A percentile compares a stretch with the other conserved stretches of the same genome.
Evolutionary conservation across 2,329 filamentous ascomycete genomes (phyloP).

Genomic region (Neofusicoccum ribis): DNA sequence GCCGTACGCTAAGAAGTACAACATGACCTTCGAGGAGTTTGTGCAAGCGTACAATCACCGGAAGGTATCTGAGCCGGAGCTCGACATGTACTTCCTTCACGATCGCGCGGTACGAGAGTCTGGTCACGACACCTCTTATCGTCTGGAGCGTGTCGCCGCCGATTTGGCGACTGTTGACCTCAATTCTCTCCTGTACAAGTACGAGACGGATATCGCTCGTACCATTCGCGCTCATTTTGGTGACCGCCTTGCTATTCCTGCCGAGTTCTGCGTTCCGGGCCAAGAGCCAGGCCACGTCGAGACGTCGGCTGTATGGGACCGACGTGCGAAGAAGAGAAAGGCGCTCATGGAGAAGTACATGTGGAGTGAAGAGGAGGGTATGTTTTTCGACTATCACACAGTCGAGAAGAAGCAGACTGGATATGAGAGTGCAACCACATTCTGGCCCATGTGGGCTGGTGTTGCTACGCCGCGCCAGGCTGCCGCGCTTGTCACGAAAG

Average conservation of each 20-base stretch:
- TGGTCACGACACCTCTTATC: conserved; percentile 94
- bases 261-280: conserved; percentile 72
- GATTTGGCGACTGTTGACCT: conserved; percentile 91
- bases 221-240: conserved; percentile 82
- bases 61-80: conserved; percentile 74
- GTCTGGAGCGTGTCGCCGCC: conserved; percentile 82
- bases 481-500: conserved; percentile 75
- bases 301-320: conserved; percentile 86
- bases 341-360: conserved; percentile 86
- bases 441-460: conserved; percentile 97
- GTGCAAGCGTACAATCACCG: conserved; percentile 84
- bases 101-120: conserved; percentile 95
- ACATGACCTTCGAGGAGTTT: conserved; percentile 80
- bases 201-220: conserved; percentile 88
- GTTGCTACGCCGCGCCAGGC: conserved; percentile 84
- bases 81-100: conserved; percentile 95
- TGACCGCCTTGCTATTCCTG: conserved; percentile 78
- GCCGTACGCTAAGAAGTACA: conserved; percentile 81
- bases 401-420: conserved; percentile 74
- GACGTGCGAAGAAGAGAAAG: conserved; percentile 81
- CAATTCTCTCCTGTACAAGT: conserved; percentile 94
- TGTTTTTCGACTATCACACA: conserved; percentile 98
- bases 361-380: conserved; percentile 88
- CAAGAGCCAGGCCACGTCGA: conserved; percentile 69
- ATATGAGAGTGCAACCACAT: conserved; percentile 90